phyloP scores from a whole-genome alignment of 176 grass and related monocot genomes.

The Triticum turgidum region DNA sequence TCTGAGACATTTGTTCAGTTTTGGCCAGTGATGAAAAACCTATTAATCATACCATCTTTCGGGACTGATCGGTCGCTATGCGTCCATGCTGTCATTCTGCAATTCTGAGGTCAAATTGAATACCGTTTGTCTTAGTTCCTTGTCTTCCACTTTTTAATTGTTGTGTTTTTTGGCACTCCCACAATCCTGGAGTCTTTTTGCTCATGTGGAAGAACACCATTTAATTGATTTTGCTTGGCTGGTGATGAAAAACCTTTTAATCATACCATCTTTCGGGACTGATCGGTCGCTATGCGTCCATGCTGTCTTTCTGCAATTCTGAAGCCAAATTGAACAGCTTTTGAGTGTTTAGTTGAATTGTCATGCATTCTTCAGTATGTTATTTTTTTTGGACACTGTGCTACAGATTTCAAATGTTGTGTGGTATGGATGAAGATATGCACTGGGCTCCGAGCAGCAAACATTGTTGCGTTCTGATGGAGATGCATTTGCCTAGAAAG shows the following conservation, averaged over 20 bases:
- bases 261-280: conserved; percentile 18
- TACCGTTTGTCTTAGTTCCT: not conserved
- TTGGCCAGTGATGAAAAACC: conserved; percentile 9
- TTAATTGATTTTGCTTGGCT: not conserved
- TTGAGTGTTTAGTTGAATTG: not conserved
- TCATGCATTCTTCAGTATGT: too few species aligned
- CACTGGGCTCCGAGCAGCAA: conserved; percentile 86
- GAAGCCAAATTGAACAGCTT: not conserved
- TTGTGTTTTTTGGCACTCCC: too few species aligned
- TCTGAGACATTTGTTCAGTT: not conserved
- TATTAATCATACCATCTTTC: not conserved
- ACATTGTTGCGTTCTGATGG: conserved; percentile 49
- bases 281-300: not conserved
- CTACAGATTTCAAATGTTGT: too few species aligned
- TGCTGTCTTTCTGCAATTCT: conserved; percentile 43
- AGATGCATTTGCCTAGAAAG: conserved; percentile 88
- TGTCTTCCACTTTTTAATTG: not conserved
- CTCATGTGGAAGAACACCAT: too few species aligned
- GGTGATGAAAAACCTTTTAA: conserved; percentile 1
- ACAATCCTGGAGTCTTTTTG: too few species aligned
- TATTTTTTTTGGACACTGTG: too few species aligned
- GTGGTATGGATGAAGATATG: conserved; percentile 60
- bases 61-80: not conserved
- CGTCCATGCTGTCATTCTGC: not conserved
- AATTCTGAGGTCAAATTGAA: not conserved